Conservation (phyloP, 148 eudicot genomes). For the Heliosperma pusillum region DNA sequence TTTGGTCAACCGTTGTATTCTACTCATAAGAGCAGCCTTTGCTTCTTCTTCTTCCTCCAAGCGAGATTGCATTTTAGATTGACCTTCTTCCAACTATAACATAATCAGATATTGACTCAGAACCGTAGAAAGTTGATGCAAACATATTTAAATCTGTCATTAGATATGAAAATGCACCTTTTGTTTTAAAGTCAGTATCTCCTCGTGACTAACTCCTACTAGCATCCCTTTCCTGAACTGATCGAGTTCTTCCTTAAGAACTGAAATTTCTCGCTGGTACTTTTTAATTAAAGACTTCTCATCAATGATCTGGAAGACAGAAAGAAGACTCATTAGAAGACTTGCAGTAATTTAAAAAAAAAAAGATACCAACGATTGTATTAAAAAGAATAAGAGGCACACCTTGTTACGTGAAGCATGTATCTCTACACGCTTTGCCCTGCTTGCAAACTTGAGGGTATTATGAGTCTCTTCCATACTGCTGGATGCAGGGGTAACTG, state of each 20-base stretch:
- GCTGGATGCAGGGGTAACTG: constrained; percentile 81
- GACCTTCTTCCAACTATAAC: constrained; percentile 61
- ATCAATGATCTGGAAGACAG: constrained; percentile 28
- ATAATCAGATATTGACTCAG: neutral
- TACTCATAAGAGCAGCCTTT: constrained; percentile 78
- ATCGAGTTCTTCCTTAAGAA: constrained; percentile 43
- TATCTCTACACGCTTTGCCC: constrained; percentile 74
- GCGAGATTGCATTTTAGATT: constrained; percentile 57
- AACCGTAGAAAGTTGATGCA: neutral
- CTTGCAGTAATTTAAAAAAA: neutral
- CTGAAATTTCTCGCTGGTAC: constrained; percentile 32
- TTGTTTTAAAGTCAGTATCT: constrained; percentile 72
- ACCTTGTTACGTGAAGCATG: constrained; percentile 78
- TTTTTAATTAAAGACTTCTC: constrained; percentile 35
- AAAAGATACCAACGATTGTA: neutral
- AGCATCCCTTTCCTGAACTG: constrained; percentile 85
- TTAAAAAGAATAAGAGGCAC: neutral
- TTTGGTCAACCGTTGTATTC: constrained; percentile 78
- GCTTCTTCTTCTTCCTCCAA: constrained; percentile 79
- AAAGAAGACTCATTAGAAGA: neutral
- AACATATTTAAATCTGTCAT: neutral
- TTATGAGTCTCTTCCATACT: constrained; percentile 79
- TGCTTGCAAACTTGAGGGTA: constrained; percentile 72
- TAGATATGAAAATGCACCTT: constrained; percentile 42
- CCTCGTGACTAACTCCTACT: constrained; percentile 89